phyloP scores from a whole-genome alignment of 2,329 filamentous ascomycete species.

The Ophiocordyceps robertsii region DNA sequence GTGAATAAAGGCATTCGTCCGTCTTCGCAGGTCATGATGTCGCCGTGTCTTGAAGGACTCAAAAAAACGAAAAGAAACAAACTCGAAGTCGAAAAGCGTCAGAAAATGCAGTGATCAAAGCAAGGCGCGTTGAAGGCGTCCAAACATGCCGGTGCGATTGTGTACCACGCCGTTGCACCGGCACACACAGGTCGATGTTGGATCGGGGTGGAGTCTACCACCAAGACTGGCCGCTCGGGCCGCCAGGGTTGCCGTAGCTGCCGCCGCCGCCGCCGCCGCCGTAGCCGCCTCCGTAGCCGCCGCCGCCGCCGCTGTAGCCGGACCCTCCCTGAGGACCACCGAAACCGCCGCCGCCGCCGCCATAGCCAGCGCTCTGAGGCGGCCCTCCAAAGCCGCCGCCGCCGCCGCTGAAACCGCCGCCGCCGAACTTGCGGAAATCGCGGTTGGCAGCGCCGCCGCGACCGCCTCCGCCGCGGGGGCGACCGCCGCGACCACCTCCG shows the following conservation, averaged over 20 bases:
- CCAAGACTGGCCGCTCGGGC: slow-evolving; percentile 49
- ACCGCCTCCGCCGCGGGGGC: slow-evolving; percentile 39
- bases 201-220: slow-evolving; percentile 34
- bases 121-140: slow-evolving; percentile 3
- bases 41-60: slow-evolving; percentile 21
- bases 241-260: slow-evolving; percentile 55
- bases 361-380: slow-evolving; percentile 21
- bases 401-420: slow-evolving; percentile 34
- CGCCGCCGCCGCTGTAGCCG: slow-evolving; percentile 25
- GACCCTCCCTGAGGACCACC: slow-evolving; percentile 20
- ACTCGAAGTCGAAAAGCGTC: slow-evolving; percentile 4
- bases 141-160: slow-evolving; percentile 5
- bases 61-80: slow-evolving; percentile 11
- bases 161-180: not conserved
- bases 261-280: slow-evolving; percentile 30
- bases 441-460: slow-evolving; percentile 69
- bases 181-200: slow-evolving; percentile 1
- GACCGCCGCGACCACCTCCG: slow-evolving; percentile 43
- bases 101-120: slow-evolving; percentile 12
- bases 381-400: slow-evolving; percentile 23
- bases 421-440: slow-evolving; percentile 76
- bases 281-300: slow-evolving; percentile 27
- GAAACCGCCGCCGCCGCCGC: slow-evolving; percentile 28
- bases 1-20: slow-evolving; percentile 17
- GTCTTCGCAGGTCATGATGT: slow-evolving; percentile 25